Percentiles rank a stretch among this genome's conserved stretches.
These are phyloP conservation scores for Fusarium ambrosium DNA, from an alignment of 2,329 filamentous ascomycete species.

Conservation along the genomic window DNA sequence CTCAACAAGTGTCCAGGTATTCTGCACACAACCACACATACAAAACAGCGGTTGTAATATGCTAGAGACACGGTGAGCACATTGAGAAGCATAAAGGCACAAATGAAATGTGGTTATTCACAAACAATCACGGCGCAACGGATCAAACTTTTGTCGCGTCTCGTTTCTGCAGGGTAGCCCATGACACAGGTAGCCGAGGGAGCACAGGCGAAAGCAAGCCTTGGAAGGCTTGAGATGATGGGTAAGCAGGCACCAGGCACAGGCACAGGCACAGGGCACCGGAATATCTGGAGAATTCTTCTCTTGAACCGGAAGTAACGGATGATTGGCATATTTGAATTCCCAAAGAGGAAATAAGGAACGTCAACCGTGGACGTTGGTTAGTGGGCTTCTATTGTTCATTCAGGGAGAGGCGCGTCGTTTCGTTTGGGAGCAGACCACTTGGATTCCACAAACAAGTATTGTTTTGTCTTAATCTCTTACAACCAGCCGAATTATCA, in stretches of 20 bases:
- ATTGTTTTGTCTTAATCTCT: neutral
- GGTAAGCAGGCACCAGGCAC: constrained; percentile 4
- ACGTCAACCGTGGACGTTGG: neutral
- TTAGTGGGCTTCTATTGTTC: neutral
- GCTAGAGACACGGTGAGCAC: rapidly evolving
- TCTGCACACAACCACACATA: neutral
- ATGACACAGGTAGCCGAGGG: neutral
- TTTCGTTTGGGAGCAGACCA: neutral
- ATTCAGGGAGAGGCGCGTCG: neutral
- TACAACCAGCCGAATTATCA: neutral
- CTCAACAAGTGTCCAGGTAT: neutral
- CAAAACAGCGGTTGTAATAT: neutral
- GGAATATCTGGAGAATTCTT: neutral
- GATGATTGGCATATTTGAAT: neutral
- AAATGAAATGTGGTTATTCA: neutral
- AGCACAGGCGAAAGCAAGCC: neutral
- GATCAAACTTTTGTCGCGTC: neutral
- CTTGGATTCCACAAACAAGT: neutral
- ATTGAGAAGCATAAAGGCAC: neutral
- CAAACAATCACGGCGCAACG: neutral
- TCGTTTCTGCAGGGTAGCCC: neutral
- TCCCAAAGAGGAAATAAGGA: neutral
- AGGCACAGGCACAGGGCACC: neutral
- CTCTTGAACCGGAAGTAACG: constrained; percentile 3
- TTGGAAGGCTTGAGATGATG: neutral